A percentile compares a stretch with the other conserved stretches of the same genome.
Conservation (phyloP, 192 early-diverging fungal species). For the Radiomyces spectabilis region DNA sequence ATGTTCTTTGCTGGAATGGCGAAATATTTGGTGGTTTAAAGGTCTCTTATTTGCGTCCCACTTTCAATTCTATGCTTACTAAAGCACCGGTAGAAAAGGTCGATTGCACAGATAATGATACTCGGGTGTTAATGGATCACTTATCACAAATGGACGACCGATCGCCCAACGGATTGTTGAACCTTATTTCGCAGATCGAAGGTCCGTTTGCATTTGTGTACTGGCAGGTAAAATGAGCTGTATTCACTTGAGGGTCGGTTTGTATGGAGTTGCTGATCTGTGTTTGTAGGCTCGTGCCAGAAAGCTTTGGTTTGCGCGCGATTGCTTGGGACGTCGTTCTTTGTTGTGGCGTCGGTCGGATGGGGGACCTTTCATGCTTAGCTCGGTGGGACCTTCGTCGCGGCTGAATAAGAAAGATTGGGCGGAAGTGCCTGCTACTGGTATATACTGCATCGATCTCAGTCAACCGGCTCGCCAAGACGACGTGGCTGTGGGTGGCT, state of each 20-base stretch:
- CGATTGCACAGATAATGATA: constrained; percentile 47
- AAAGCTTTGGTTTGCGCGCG: constrained; percentile 76
- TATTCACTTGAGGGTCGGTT: neutral
- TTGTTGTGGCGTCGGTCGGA: constrained; percentile 52
- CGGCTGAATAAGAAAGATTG: constrained; percentile 19
- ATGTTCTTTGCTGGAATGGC: constrained; percentile 80
- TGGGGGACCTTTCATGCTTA: constrained; percentile 30
- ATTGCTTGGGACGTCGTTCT: constrained; percentile 81
- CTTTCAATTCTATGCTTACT: neutral
- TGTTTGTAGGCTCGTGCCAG: constrained; percentile 16
- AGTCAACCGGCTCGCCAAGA: constrained; percentile 18
- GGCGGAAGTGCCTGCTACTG: constrained; percentile 74
- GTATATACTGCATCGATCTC: constrained; percentile 65
- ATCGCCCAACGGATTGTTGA: constrained; percentile 23
- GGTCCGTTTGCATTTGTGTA: constrained; percentile 83
- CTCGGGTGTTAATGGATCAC: constrained; percentile 30
- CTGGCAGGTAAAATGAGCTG: constrained; percentile 36
- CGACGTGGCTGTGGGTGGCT: too few relatives aligned
- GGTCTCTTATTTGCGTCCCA: neutral
- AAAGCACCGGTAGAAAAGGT: constrained; percentile 14
- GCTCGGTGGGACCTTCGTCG: constrained; percentile 37
- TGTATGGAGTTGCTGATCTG: neutral
- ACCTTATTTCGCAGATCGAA: constrained; percentile 46
- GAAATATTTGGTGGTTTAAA: constrained; percentile 78
- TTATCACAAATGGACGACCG: constrained; percentile 30